Conservation (phyloP, 768 basidiomycete genomes). For the Tricholoma bakamatsutake region DNA sequence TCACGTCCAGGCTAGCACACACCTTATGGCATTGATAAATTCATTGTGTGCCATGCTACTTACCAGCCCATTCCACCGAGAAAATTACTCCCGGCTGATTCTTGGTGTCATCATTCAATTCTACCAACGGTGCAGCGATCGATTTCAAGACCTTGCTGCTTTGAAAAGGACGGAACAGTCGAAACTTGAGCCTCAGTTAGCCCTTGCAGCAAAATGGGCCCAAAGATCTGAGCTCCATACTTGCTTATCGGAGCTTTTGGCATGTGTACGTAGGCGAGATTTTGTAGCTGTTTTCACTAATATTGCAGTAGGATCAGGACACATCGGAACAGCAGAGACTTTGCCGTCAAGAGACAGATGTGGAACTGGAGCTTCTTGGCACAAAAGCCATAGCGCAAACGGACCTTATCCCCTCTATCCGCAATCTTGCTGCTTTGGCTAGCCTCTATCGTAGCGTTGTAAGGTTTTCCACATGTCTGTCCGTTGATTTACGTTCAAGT, state of each 20-base stretch:
- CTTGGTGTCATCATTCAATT: constrained; percentile 93
- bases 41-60: constrained; percentile 88
- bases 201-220: constrained; percentile 76
- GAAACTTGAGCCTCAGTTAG: constrained; percentile 40
- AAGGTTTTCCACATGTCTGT: constrained; percentile 23
- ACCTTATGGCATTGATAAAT: constrained; percentile 85
- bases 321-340: constrained; percentile 44
- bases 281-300: background rate
- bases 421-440: constrained; percentile 71
- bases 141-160: constrained; percentile 71
- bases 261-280: constrained; percentile 35
- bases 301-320: constrained; percentile 31
- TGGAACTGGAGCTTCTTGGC: constrained; percentile 66
- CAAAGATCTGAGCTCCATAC: constrained; percentile 75
- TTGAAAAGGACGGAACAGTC: constrained; percentile 23
- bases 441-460: constrained; percentile 85
- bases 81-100: constrained; percentile 92
- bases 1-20: constrained; percentile 60
- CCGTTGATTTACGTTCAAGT: background rate
- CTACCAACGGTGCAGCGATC: constrained; percentile 88
- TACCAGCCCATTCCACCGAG: constrained; percentile 89
- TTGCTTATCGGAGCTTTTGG: constrained; percentile 63
- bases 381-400: constrained; percentile 46
- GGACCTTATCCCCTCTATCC: constrained; percentile 65
- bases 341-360: constrained; percentile 70